A percentile compares a stretch with the other conserved stretches of the same genome.
Conservation (phyloP, 495 filamentous ascomycete genomes). For the Xanthoparmelia taractica region DNA sequence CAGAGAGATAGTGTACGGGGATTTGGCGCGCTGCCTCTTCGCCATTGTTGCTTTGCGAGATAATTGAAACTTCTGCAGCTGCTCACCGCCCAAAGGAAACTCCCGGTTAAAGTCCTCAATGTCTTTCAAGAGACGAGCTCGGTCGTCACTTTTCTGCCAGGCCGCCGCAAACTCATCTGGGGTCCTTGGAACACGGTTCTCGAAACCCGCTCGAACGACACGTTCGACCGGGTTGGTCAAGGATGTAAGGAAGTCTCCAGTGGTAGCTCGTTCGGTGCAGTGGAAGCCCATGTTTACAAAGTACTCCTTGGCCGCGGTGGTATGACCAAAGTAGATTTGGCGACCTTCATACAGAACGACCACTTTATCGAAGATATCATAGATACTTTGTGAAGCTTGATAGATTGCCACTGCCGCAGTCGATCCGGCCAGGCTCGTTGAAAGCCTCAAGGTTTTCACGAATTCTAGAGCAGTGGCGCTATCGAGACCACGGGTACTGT, state of each 20-base stretch:
- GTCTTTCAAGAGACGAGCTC: conserved; percentile 54
- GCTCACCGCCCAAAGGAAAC: conserved; percentile 53
- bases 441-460: conserved; percentile 56
- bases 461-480: conserved; percentile 78
- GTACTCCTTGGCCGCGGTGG: conserved; percentile 55
- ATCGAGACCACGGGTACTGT: conserved; percentile 73
- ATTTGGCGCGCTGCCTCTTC: conserved; percentile 52
- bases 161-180: conserved; percentile 67
- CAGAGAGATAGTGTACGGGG: conserved; percentile 72
- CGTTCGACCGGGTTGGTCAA: conserved; percentile 67
- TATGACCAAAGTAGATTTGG: conserved; percentile 72
- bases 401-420: conserved; percentile 77
- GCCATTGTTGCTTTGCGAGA: conserved; percentile 61
- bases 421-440: conserved; percentile 55
- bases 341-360: conserved; percentile 73
- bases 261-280: conserved; percentile 64
- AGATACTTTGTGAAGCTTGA: conserved; percentile 69
- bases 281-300: conserved; percentile 70
- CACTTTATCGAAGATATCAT: conserved; percentile 72
- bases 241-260: conserved; percentile 74
- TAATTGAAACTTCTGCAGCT: conserved; percentile 60
- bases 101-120: conserved; percentile 61
- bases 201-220: conserved; percentile 53
- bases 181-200: conserved; percentile 58
- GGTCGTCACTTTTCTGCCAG: conserved; percentile 70